Percentiles rank a stretch among this genome's conserved stretches.
Conservation (phyloP, 2,329 filamentous ascomycete genomes). For the Xylariales sp. region DNA sequence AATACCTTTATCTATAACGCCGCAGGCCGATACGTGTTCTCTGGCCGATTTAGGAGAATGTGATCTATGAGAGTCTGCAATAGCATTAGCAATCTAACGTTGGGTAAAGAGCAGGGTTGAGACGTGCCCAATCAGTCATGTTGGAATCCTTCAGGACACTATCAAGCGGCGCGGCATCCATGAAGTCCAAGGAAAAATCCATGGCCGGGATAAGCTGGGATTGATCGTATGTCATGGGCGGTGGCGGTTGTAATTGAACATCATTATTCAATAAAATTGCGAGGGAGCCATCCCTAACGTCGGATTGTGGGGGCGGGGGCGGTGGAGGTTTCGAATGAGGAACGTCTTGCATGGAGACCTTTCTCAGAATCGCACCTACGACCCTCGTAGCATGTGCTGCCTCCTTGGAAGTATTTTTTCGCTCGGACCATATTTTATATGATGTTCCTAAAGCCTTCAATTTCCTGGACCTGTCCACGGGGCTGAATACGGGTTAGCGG, state of each 20-base stretch:
- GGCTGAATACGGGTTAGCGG: conserved; percentile 40
- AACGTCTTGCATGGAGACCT: conserved; percentile 50
- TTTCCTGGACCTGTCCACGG: conserved; percentile 51
- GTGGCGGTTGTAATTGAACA: conserved; percentile 40
- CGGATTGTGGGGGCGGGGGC: conserved; percentile 44
- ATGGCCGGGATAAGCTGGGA: conserved; percentile 41
- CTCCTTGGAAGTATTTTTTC: conserved; percentile 54
- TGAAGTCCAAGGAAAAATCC: conserved; percentile 48
- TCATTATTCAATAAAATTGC: conserved; percentile 51
- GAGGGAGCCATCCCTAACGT: conserved; percentile 48
- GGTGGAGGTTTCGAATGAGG: conserved; percentile 38
- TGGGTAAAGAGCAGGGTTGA: not conserved
- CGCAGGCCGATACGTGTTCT: conserved; percentile 41
- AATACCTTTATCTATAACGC: conserved; percentile 2
- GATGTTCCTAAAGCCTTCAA: conserved; percentile 54
- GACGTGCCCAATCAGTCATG: conserved; percentile 56
- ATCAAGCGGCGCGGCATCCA: conserved; percentile 53
- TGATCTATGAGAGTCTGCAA: conserved; percentile 47
- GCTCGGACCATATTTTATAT: conserved; percentile 57
- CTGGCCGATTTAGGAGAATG: conserved; percentile 46
- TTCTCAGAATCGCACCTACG: conserved; percentile 57
- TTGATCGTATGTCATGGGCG: conserved; percentile 42
- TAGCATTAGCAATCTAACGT: conserved; percentile 32
- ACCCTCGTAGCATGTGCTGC: conserved; percentile 57
- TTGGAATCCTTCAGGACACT: conserved; percentile 51